Evolutionary conservation across 257 asterid genomes (phyloP), one percentile per base, ranked within the genome.

Genomic region (Rauvolfia tetraphylla): DNA sequence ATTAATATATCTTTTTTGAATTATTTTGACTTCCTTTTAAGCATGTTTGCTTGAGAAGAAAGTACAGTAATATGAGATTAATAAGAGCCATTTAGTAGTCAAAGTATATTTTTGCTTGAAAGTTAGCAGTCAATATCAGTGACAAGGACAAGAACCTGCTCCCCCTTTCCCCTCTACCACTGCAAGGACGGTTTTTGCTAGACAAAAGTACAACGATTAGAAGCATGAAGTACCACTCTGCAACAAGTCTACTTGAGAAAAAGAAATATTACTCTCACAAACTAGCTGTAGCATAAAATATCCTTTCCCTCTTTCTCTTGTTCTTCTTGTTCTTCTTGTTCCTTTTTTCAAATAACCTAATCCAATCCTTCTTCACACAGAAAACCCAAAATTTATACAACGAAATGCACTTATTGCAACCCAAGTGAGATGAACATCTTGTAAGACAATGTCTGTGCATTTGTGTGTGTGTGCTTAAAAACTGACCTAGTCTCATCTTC

Each of bases 401-500:
- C 29, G 22, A 80, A 44, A 49, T 5, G 66, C 75, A 34, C 72
- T 31, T n/a, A 23, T 4, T 18, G 29, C 9, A 80, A 46, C n/a
- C n/a, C 23, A 68, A 33, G 7, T 36, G 11, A 39, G 36, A 33
- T 4, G 42, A 46, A 33, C 66, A 71, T 23, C 3, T 17, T 8
- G 34, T 25, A 8, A 11, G 17, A 1, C 34, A 36, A 42, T 20
- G 15, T 12, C 1, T 17, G 59, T 14, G 59, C 10, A 2, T 0
- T 15, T 0, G 1, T 57, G 68, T 6, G 31, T n/a, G n/a, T n/a
- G n/a, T n/a, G n/a, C n/a, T n/a, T n/a, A 31, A 7, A 6, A 78
- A 80, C 89, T 83, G 76, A 89, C 97, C 97, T 48, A 80, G 80
- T 79, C 89, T 88, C 97, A 91, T 91, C 81, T 79, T 83, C 78